These are phyloP conservation scores for Fusarium graminum DNA, from an alignment of 2,329 filamentous ascomycete species.

Conservation along the genomic window DNA sequence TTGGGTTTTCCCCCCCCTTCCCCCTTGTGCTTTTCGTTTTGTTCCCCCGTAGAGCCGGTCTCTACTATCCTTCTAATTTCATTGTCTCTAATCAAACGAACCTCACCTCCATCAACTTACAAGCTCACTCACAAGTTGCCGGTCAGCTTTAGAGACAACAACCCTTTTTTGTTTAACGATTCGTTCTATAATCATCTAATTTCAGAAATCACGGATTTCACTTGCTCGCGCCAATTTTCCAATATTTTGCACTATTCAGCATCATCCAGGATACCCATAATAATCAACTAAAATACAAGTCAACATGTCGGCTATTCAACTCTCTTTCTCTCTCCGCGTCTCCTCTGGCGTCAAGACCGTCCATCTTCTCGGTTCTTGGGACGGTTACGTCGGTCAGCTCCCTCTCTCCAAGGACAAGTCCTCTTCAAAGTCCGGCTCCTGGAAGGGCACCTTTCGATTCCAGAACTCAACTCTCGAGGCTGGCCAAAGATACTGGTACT, in stretches of 20 bases:
- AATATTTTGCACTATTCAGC: conserved; percentile 33
- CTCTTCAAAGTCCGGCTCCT: conserved; percentile 87
- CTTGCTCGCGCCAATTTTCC: conserved; percentile 64
- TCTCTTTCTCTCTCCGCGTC: conserved; percentile 95
- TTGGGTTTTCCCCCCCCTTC: conserved; percentile 55
- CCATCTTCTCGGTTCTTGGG: conserved; percentile 97
- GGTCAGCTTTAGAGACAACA: conserved; percentile 57
- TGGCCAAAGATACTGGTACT: conserved; percentile 99
- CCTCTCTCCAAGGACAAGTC: conserved; percentile 90
- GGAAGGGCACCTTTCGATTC: conserved; percentile 98
- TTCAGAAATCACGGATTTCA: conserved; percentile 66
- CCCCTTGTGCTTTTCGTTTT: conserved; percentile 56
- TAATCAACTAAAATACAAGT: conserved; percentile 55
- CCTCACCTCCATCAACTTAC: conserved; percentile 30
- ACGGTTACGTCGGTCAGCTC: conserved; percentile 94
- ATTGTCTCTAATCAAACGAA: conserved; percentile 49
- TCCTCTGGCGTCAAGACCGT: conserved; percentile 97
- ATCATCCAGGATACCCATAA: conserved; percentile 49
- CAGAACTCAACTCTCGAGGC: conserved; percentile 86
- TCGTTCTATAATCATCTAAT: conserved; percentile 56
- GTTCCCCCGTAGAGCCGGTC: conserved; percentile 65
- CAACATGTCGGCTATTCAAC: conserved; percentile 90
- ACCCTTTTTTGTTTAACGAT: conserved; percentile 33
- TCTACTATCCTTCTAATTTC: conserved; percentile 60
- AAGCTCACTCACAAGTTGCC: conserved; percentile 53